These are phyloP conservation scores for Annulohypoxylon moriforme DNA, from an alignment of 495 filamentous ascomycete species.

Conservation along the genomic window DNA sequence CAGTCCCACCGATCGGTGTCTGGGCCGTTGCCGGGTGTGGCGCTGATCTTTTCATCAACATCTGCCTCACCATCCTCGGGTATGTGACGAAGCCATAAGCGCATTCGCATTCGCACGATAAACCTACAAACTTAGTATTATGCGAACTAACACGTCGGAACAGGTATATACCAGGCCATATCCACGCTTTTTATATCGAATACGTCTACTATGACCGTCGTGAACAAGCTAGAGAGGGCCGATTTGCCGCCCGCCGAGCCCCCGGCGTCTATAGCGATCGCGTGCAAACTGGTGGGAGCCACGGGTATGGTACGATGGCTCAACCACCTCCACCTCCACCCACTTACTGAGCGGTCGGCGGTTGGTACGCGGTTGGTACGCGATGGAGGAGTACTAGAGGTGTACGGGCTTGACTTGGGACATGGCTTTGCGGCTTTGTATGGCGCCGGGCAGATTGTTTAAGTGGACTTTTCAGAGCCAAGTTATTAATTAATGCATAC, in stretches of 20 bases:
- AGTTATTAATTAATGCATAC: not conserved
- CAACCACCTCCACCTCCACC: slow-evolving; percentile 38
- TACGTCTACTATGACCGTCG: slow-evolving; percentile 85
- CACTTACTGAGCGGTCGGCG: slow-evolving; percentile 20
- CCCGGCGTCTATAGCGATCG: slow-evolving; percentile 84
- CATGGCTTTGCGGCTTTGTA: not conserved
- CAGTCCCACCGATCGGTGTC: slow-evolving; percentile 59
- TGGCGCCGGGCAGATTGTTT: not conserved
- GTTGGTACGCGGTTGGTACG: not conserved
- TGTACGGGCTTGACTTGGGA: not conserved
- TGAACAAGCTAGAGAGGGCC: slow-evolving; percentile 65
- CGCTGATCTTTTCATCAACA: slow-evolving; percentile 90
- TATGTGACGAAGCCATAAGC: slow-evolving; percentile 40
- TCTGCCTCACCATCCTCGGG: slow-evolving; percentile 78
- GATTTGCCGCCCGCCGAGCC: slow-evolving; percentile 60
- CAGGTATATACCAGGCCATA: slow-evolving; percentile 81
- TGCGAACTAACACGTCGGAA: slow-evolving; percentile 6
- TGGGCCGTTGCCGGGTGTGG: slow-evolving; percentile 69
- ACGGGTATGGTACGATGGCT: slow-evolving; percentile 65
- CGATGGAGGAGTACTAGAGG: not conserved
- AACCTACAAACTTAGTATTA: not conserved
- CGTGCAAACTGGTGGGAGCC: slow-evolving; percentile 78
- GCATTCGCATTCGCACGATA: too few species aligned
- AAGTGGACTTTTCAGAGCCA: not conserved
- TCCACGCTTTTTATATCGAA: slow-evolving; percentile 93